Evolutionary conservation across 2,329 filamentous ascomycete genomes (phyloP).

Genomic region (Raffaelea arxii): DNA sequence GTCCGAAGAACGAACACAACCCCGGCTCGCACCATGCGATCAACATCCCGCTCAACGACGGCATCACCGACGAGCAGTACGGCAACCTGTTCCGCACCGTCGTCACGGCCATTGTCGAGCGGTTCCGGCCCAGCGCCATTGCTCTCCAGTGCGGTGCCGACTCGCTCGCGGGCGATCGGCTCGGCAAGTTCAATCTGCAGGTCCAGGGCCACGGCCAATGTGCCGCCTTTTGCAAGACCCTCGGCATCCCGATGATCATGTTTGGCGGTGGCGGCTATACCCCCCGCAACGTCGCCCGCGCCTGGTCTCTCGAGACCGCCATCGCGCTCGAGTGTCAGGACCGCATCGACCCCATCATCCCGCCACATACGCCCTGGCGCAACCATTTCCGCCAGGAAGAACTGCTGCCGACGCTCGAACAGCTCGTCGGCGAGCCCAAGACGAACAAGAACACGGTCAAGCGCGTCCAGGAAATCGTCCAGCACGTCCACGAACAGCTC

Average conservation of each 20-base stretch:
- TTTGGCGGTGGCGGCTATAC: constrained; percentile 96
- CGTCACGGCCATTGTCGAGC: constrained; percentile 66
- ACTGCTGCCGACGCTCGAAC: constrained; percentile 77
- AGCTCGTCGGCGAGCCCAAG: constrained; percentile 55
- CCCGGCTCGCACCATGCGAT: constrained; percentile 81
- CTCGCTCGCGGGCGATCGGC: constrained; percentile 82
- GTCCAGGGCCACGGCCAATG: constrained; percentile 90
- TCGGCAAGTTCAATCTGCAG: constrained; percentile 94
- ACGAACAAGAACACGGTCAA: constrained; percentile 74
- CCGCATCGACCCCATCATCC: constrained; percentile 62
- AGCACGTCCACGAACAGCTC: constrained; percentile 75
- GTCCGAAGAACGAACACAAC: constrained; percentile 73
- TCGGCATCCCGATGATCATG: constrained; percentile 73
- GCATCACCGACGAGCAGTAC: constrained; percentile 87
- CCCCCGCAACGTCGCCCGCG: constrained; percentile 87
- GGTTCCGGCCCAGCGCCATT: constrained; percentile 82
- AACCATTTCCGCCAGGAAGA: constrained; percentile 82
- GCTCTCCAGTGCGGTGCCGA: constrained; percentile 94
- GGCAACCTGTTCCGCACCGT: constrained; percentile 73
- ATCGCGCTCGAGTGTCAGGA: constrained; percentile 71
- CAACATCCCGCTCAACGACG: constrained; percentile 84
- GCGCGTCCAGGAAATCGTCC: constrained; percentile 64
- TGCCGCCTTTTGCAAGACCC: constrained; percentile 76
- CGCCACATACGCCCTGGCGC: constrained; percentile 72
- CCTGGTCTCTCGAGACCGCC: constrained; percentile 94